Conservation (phyloP, 1,284 basidiomycete species). For the Malassezia furfur region DNA sequence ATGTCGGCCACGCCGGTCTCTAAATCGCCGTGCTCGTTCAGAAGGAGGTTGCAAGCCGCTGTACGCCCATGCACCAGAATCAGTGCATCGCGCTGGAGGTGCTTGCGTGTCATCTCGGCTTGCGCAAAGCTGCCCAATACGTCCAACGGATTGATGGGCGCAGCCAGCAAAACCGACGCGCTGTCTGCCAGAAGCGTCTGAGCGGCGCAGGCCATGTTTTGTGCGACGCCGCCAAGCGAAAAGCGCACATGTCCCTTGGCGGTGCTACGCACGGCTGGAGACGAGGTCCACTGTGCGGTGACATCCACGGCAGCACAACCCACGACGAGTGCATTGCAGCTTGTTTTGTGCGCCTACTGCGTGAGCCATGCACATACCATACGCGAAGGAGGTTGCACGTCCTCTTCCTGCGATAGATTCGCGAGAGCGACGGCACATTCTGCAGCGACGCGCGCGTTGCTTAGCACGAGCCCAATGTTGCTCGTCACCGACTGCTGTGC, state of each 20-base stretch:
- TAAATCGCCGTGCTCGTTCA: conserved; percentile 65
- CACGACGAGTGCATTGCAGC: conserved; percentile 24
- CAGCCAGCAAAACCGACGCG: conserved; percentile 46
- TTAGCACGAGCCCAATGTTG: conserved; percentile 82
- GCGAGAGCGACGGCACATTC: conserved; percentile 62
- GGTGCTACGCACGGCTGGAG: conserved; percentile 51
- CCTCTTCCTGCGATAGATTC: too few relatives aligned
- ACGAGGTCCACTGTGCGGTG: conserved; percentile 21
- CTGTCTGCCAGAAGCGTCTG: conserved; percentile 55
- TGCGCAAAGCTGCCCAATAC: conserved; percentile 52
- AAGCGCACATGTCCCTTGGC: conserved; percentile 66
- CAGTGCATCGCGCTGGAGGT: conserved; percentile 76
- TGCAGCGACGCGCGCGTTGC: conserved; percentile 77
- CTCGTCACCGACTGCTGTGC: conserved; percentile 56
- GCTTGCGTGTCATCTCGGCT: conserved; percentile 56
- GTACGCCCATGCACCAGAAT: conserved; percentile 57
- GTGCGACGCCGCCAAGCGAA: conserved; percentile 78
- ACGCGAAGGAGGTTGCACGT: too few relatives aligned
- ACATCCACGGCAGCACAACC: conserved; percentile 43
- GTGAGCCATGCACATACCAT: background rate
- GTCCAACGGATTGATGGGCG: conserved; percentile 47
- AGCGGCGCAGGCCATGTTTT: conserved; percentile 85
- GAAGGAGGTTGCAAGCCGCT: conserved; percentile 67
- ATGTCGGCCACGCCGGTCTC: conserved; percentile 84
- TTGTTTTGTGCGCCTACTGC: background rate